These are phyloP conservation scores for Pseudevernia furfuracea DNA, from an alignment of 495 filamentous ascomycete genomes.

Conservation along the genomic window DNA sequence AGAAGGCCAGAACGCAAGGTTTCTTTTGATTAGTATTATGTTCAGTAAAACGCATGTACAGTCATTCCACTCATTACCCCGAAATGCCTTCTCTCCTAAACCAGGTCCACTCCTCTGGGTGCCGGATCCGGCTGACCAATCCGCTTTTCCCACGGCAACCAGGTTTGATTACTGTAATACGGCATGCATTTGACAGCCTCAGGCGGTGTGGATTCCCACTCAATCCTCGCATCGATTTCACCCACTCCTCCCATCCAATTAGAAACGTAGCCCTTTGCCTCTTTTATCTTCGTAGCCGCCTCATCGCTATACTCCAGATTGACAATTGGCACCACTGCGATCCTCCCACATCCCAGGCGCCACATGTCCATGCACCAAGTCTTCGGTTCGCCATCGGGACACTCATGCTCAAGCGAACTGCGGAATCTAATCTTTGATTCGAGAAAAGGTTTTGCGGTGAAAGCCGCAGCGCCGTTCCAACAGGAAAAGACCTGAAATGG, in stretches of 20 bases:
- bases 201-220: neutral
- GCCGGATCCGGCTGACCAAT: neutral
- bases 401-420: neutral
- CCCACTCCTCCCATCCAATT: conserved; percentile 22
- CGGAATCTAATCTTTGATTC: conserved; percentile 35
- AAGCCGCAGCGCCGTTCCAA: conserved; percentile 43
- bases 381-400: neutral
- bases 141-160: neutral
- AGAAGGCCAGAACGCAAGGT: neutral
- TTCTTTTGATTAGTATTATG: neutral
- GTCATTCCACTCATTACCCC: neutral
- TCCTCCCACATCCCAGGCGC: neutral
- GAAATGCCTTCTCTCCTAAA: neutral
- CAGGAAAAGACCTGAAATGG: conserved; percentile 50
- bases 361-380: neutral
- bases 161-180: neutral
- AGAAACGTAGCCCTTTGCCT: conserved; percentile 35
- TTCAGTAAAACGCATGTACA: neutral
- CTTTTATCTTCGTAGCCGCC: conserved; percentile 34
- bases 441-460: conserved; percentile 33
- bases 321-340: conserved; percentile 16
- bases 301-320: conserved; percentile 42
- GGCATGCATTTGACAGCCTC: neutral
- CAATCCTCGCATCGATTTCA: neutral
- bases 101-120: neutral